phyloP scores from a whole-genome alignment of 306 rosid species.

The Cucurbita pepo region DNA sequence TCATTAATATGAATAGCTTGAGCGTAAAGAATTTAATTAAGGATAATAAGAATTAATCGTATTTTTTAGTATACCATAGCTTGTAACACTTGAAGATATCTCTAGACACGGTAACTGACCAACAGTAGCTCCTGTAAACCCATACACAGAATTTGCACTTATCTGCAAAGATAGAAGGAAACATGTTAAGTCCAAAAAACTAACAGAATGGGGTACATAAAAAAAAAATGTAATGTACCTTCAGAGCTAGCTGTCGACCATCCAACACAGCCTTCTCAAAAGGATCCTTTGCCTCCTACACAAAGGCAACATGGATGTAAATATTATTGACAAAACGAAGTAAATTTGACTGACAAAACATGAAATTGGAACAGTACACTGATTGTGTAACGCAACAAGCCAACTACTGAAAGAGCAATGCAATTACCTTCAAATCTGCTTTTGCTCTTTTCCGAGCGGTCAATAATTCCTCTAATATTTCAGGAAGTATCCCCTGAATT shows the following conservation, averaged over 20 bases:
- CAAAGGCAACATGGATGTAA: slow-evolving; percentile 5
- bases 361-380: slow-evolving; percentile 2
- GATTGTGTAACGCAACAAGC: slow-evolving; percentile 8
- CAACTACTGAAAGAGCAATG: neutral
- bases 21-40: neutral
- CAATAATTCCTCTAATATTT: slow-evolving; percentile 89
- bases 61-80: slow-evolving; percentile 58
- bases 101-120: slow-evolving; percentile 89
- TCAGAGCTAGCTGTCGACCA: slow-evolving; percentile 87
- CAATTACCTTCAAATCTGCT: slow-evolving; percentile 74
- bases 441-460: slow-evolving; percentile 92
- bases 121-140: slow-evolving; percentile 93
- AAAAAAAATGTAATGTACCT: slow-evolving; percentile 26
- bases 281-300: slow-evolving; percentile 85
- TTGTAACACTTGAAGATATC: slow-evolving; percentile 99
- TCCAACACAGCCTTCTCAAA: slow-evolving; percentile 92
- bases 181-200: slow-evolving; percentile 2
- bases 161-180: slow-evolving; percentile 28
- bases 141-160: slow-evolving; percentile 97
- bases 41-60: neutral
- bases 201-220: neutral
- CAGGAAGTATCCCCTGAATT: slow-evolving; percentile 93
- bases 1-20: slow-evolving; percentile 6
- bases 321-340: neutral
- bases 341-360: neutral